Evolutionary conservation across 495 filamentous ascomycete species (phyloP).

Genomic region (Xylaria acuta): DNA sequence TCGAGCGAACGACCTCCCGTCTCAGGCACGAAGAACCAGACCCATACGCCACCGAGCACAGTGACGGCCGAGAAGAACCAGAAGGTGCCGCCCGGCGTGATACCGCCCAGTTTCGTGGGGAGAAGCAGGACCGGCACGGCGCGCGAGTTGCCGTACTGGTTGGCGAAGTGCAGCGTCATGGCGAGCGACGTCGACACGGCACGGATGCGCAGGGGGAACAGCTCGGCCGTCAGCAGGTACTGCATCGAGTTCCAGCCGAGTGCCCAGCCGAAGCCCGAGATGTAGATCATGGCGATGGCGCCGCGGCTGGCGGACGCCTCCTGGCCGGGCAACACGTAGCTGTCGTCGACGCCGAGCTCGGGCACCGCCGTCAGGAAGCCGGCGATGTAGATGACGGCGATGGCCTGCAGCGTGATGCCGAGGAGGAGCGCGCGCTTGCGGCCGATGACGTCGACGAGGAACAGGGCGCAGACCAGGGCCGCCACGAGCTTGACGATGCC

Average conservation of each 20-base stretch:
- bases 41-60: constrained; percentile 60
- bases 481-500: constrained; percentile 72
- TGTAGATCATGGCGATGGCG: constrained; percentile 70
- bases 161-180: constrained; percentile 70
- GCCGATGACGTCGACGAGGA: constrained; percentile 77
- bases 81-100: constrained; percentile 61
- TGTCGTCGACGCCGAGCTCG: constrained; percentile 45
- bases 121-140: constrained; percentile 64
- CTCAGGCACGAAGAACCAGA: constrained; percentile 71
- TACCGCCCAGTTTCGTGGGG: constrained; percentile 50
- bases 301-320: constrained; percentile 53
- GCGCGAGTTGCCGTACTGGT: constrained; percentile 73
- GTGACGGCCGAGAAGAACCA: constrained; percentile 72
- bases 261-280: constrained; percentile 72
- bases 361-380: constrained; percentile 66
- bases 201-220: constrained; percentile 69
- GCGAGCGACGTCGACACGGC: constrained; percentile 57
- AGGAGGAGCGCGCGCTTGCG: constrained; percentile 70
- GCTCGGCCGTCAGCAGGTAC: constrained; percentile 76
- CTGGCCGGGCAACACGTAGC: constrained; percentile 38
- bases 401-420: constrained; percentile 67
- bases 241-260: constrained; percentile 79
- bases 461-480: constrained; percentile 68
- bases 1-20: constrained; percentile 68
- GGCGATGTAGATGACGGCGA: constrained; percentile 73